Percentiles rank a stretch among this genome's conserved stretches.
Evolutionary conservation across 2,329 filamentous ascomycete species (phyloP).

Genomic region (Bimuria novae-zelandiae): DNA sequence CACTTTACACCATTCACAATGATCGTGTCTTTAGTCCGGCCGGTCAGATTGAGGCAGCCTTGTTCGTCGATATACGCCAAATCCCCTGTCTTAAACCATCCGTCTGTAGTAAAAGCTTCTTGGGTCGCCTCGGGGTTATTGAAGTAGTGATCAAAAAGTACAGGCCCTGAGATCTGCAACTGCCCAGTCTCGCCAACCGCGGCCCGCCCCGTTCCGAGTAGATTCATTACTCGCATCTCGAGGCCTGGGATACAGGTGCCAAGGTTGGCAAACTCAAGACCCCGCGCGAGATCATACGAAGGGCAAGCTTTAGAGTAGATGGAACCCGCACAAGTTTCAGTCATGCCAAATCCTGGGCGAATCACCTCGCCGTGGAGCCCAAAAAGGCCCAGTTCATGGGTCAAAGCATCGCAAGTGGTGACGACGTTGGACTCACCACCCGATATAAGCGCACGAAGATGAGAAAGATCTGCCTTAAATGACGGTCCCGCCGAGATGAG

Average conservation of each 20-base stretch:
- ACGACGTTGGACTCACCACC: slow-evolving; percentile 55
- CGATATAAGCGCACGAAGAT: slow-evolving; percentile 43
- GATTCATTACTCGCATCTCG: slow-evolving; percentile 45
- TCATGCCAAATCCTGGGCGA: slow-evolving; percentile 55
- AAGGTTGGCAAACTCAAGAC: slow-evolving; percentile 43
- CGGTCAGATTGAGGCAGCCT: slow-evolving; percentile 25
- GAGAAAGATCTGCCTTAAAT: slow-evolving; percentile 31
- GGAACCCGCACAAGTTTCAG: slow-evolving; percentile 58
- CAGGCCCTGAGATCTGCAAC: slow-evolving; percentile 27
- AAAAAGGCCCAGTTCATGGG: slow-evolving; percentile 35
- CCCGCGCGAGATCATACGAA: slow-evolving; percentile 40
- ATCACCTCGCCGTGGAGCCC: slow-evolving; percentile 45
- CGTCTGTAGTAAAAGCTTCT: slow-evolving; percentile 23
- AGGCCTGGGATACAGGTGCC: slow-evolving; percentile 48
- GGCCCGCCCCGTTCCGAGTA: slow-evolving; percentile 12
- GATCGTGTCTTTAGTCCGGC: slow-evolving; percentile 31
- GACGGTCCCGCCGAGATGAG: not conserved
- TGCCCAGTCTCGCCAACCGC: slow-evolving; percentile 23
- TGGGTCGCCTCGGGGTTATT: slow-evolving; percentile 35
- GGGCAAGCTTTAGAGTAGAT: slow-evolving; percentile 54
- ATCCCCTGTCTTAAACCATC: slow-evolving; percentile 35
- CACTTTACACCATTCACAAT: slow-evolving; percentile 37
- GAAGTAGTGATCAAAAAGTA: slow-evolving; percentile 50
- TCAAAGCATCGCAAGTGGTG: slow-evolving; percentile 35
- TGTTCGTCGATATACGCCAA: slow-evolving; percentile 26